Percentiles rank a stretch among this genome's conserved stretches.
Conservation (phyloP, 495 filamentous ascomycete genomes). For the Elaphomyces granulatus region DNA sequence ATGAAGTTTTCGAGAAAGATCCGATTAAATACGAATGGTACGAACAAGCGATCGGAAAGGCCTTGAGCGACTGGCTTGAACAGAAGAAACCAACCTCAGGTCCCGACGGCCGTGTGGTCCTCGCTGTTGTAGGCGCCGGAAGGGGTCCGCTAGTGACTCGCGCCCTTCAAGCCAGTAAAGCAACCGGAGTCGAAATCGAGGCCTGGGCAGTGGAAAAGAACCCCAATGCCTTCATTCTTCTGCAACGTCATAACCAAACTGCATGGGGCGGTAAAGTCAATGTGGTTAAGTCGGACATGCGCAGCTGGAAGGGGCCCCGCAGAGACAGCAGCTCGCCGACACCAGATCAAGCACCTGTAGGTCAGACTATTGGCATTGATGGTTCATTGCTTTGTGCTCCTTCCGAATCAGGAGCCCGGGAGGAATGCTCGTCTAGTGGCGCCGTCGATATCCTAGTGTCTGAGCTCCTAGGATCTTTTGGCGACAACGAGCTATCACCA, state of each 20-base stretch:
- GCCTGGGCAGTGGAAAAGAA: conserved; percentile 97
- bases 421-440: conserved; percentile 21
- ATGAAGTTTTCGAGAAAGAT: conserved; percentile 97
- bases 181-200: conserved; percentile 62
- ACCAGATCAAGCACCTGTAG: conserved; percentile 11
- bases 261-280: conserved; percentile 64
- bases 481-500: conserved; percentile 78
- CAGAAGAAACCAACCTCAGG: conserved; percentile 57
- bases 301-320: conserved; percentile 68
- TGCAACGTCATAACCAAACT: conserved; percentile 67
- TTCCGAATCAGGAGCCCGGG: background rate
- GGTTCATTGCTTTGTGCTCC: conserved; percentile 12
- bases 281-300: conserved; percentile 93
- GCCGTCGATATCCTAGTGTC: conserved; percentile 88
- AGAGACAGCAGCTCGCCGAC: conserved; percentile 8
- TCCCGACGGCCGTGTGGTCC: conserved; percentile 55
- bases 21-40: conserved; percentile 97
- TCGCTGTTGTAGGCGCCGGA: conserved; percentile 87
- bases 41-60: conserved; percentile 65
- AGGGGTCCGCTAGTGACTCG: conserved; percentile 82
- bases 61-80: conserved; percentile 64
- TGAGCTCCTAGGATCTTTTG: conserved; percentile 86
- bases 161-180: conserved; percentile 60
- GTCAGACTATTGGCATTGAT: conserved; percentile 23
- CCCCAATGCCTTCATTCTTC: conserved; percentile 85